Base-by-base conservation (phyloP, 495 filamentous ascomycete species). In the Extremus antarcticus region DNA sequence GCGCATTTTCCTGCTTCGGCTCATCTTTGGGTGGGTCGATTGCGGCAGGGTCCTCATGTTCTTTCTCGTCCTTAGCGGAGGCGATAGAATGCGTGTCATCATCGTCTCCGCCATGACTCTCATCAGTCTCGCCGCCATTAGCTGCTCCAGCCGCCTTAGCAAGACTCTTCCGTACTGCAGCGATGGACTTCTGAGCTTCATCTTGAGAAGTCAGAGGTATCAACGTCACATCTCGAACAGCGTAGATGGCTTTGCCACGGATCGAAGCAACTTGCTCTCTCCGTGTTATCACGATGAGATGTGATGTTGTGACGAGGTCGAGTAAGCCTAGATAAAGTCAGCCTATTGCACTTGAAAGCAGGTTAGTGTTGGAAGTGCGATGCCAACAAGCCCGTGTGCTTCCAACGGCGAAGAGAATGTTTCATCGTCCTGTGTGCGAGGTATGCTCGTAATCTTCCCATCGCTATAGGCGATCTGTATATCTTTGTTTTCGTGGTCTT, bases 191-290 rank as follows among this genome's bases (percentile, higher is more conserved):
- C 57, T 74, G 74, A 3, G 92, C 91, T 21, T 91, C 88, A 40
- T 63, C 65, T 58, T 82, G 83, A 16, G 84, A 92, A 15, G 84
- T 78, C 17, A 90, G 80, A 0, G 92, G 92, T 19, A 94, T 94
- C 22, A 98, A 73, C 0, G 89, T 84, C 25, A 98, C 84, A 58
- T 90, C 87, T 52, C 83, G 87, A 45, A 95, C 76, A 41, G 86
- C 81, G 66, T 94, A 96, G 51, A 96, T 73, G 2, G 90, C 85
- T 46, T 80, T 81, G 16, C 87, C 87, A 51, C 81, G 80, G 48
- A 96, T 82, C 55, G 87, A 81, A 0, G 92, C 92, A 47, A 97
- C 90, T 66, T 95, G 87, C 59, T 91, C 75, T 38, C 90, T 84
- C 51, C 82, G 74, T 8, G 84, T 88, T 57, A 96, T 88, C 21